A percentile compares a stretch with the other conserved stretches of the same genome.
Conservation (phyloP, 164 flowering plant species). For the Berberis thunbergii region DNA sequence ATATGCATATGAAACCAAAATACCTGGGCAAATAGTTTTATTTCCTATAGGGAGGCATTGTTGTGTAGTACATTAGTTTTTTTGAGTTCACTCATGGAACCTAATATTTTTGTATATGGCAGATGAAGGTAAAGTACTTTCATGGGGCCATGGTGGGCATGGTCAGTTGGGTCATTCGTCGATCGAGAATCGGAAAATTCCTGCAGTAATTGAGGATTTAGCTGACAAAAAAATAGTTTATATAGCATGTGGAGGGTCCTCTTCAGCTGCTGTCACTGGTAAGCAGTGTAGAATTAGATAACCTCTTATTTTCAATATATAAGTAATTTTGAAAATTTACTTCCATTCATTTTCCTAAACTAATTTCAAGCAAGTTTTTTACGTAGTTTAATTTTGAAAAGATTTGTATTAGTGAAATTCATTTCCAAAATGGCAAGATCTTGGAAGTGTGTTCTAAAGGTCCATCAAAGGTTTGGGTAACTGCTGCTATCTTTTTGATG, state of each 20-base stretch:
- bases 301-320: not conserved
- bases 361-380: too few relatives aligned
- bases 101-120: slow-evolving; percentile 11
- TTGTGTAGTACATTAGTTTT: not conserved
- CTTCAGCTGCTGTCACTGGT: slow-evolving; percentile 90
- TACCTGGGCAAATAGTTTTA: too few relatives aligned
- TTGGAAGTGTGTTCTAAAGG: too few relatives aligned
- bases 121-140: slow-evolving; percentile 79
- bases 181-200: slow-evolving; percentile 52
- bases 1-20: too few relatives aligned
- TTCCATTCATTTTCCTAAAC: not conserved
- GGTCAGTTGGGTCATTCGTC: slow-evolving; percentile 88
- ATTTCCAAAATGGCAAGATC: too few relatives aligned
- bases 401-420: too few relatives aligned
- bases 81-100: not conserved
- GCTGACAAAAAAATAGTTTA: slow-evolving; percentile 37
- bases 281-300: slow-evolving; percentile 9
- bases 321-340: not conserved
- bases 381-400: too few relatives aligned
- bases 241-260: slow-evolving; percentile 79
- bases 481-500: too few relatives aligned
- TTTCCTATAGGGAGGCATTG: not conserved
- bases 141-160: slow-evolving; percentile 96
- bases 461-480: too few relatives aligned
- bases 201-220: slow-evolving; percentile 57